phyloP scores from a whole-genome alignment of 352 stramenopile species.

The Globisporangium spiculum region DNA sequence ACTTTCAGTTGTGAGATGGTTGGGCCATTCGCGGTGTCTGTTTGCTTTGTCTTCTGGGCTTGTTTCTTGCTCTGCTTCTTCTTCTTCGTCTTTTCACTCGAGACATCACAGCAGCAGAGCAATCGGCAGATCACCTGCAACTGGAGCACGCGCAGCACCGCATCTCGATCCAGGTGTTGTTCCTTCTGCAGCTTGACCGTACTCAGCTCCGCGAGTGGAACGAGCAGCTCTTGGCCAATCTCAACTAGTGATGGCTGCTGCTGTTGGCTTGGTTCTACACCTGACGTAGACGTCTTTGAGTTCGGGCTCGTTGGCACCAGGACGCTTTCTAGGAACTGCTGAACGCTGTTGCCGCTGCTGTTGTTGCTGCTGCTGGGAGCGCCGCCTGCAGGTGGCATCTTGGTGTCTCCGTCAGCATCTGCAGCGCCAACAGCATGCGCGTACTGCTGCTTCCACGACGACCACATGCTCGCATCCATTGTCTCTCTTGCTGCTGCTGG shows the following conservation, averaged over 20 bases:
- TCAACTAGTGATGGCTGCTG: conserved; percentile 12
- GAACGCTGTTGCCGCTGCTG: not conserved
- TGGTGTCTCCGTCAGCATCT: not conserved
- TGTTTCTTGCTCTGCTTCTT: conserved; percentile 19
- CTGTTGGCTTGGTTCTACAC: not conserved
- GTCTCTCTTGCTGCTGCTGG: not conserved
- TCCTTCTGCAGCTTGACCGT: conserved; percentile 23
- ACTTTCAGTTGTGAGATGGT: conserved; percentile 4
- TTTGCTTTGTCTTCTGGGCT: not conserved
- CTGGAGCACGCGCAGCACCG: conserved; percentile 58
- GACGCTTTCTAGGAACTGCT: conserved; percentile 13
- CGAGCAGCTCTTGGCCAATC: conserved; percentile 23
- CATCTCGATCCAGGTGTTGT: conserved; percentile 19
- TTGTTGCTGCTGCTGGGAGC: not conserved
- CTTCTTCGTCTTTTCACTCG: conserved; percentile 30
- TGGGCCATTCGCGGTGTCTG: not conserved
- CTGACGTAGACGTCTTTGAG: not conserved
- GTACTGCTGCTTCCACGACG: conserved; percentile 16
- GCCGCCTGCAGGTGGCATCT: no score
- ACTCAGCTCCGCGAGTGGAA: conserved; percentile 30
- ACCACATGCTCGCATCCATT: not conserved
- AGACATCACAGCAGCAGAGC: conserved; percentile 32
- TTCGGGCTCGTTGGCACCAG: not conserved
- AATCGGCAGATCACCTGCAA: conserved; percentile 64
- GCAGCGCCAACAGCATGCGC: conserved; percentile 3